Base-by-base conservation (phyloP, 495 filamentous ascomycete species). In the Immersiella caudata region DNA sequence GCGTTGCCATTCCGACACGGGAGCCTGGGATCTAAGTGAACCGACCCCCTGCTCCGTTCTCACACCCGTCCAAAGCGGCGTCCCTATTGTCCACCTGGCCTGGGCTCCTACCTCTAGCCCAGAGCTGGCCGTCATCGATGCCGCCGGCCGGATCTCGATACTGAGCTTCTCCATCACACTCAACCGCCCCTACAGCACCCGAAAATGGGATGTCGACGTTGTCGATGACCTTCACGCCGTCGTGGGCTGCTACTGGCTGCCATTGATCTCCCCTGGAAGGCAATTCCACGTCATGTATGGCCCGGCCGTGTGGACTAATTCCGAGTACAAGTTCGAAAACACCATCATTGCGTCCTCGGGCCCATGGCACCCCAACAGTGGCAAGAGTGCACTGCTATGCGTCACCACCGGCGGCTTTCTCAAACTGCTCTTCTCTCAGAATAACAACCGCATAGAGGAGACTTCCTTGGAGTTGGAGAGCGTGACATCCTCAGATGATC, bases 201-300 rank as follows among this genome's bases (percentile, higher is more conserved):
- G 88, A 33, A 81, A 77, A 35, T 86, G 86, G 69, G 76, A 84
- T 21, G 70, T 79, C 40, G 90, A 93, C 70, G 77, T 84, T 12
- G 81, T 89, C 55, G 91, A 93, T 71, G 91, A 96, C 68, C 80
- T 89, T 21, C 85, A 86, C 63, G 86, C 87, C 51, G 81, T 96
- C n/a, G 91, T 96, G 22, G 93, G 93, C 6, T 85, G 91, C 76
- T 89, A 90, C 78, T 97, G 93, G 93, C 79, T 96, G 54, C 89
- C 87, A 71, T 75, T 85, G n/a, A 79, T 68, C 16, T 68, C 73
- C 24, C 70, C 70, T 56, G 52, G 14, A 6, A 2, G 21, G 22
- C 57, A 73, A 67, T 74, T 67, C 49, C 65, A 73, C n/a, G 33
- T 75, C 58, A 65, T 70, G 27, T 76, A 86, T 66, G 80, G 82